Base-by-base conservation (phyloP, 129 eudicot species). In the Pulicaria dysenterica region DNA sequence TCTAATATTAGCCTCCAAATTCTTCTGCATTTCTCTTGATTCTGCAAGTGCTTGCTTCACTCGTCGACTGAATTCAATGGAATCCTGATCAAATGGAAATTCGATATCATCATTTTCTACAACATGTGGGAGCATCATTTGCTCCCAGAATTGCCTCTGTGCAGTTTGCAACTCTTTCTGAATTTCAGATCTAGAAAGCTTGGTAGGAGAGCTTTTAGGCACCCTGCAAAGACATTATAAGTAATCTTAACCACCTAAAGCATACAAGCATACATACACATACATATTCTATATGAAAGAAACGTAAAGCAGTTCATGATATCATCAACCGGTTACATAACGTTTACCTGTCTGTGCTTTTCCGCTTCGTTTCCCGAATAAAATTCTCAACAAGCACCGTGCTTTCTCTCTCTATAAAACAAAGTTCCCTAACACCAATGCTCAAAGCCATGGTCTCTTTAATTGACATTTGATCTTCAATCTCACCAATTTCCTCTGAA, bases 21-120 rank as follows among this genome's bases (percentile, higher is more conserved):
- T 77, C 65, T 76, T 89, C 80, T 92, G 98, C 88, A 89, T 84
- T 70, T 89, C 83, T 74, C 81, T 82, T 66, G 98, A 92, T 38
- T 81, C 85, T 61, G 76, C 78, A 56, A 92, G 88, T 6, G 79
- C 85, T 79, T 83, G 86, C 77, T 79, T 77, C 67, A 92, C 62
- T 8, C 91, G 95, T 61, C 42, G 79, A 67, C 84, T 73, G 77
- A 81, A 81, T 14, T 84, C 87, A 50, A 64, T 46, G 47, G 87
- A 69, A 51, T 78, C 80, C 69, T 75, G 80, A 53, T 70, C 72
- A 65, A 79, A 68, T 7, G 76, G 79, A 64, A 72, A 69, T 63
- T 71, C 91, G 2, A 51, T 24, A 77, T 80, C 89, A 50, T 86
- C 88, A 44, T 43, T 80, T 79, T 71, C 88, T 79, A 85, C 58